phyloP scores from a whole-genome alignment of 805 yeast species.

The Candida anglica region DNA sequence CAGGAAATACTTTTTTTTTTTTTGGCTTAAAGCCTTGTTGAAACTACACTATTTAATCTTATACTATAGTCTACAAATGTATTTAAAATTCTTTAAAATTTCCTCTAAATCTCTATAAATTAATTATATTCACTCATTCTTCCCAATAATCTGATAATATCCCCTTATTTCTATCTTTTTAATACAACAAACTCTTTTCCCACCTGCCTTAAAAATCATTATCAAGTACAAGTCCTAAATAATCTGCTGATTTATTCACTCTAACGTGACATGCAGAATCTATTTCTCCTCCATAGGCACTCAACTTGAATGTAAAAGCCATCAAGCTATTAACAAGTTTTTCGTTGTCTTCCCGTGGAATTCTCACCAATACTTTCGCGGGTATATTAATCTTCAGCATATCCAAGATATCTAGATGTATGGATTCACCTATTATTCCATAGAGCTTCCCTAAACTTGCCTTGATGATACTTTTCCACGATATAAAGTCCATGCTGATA shows the following conservation, averaged over 20 bases:
- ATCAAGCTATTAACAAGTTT: constrained; percentile 27
- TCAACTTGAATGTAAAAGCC: constrained; percentile 26
- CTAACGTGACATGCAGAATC: constrained; percentile 14
- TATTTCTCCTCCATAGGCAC: constrained; percentile 11
- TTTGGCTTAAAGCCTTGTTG: no score
- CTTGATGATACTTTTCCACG: constrained; percentile 27
- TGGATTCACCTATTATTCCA: constrained; percentile 32
- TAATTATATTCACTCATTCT: no score
- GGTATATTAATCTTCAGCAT: constrained; percentile 10
- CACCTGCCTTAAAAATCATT: no score
- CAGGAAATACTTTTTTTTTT: no score
- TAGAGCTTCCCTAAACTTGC: constrained; percentile 22
- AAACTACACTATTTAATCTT: no score
- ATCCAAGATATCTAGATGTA: constrained; percentile 24
- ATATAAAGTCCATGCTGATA: constrained; percentile 20
- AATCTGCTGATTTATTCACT: constrained; percentile 13
- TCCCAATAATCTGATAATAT: no score
- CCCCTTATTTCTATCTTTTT: no score
- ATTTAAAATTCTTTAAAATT: no score
- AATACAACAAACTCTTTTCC: no score
- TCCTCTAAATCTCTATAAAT: no score
- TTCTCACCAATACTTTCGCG: constrained; percentile 17
- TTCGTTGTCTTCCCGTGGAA: constrained; percentile 24
- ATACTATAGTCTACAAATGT: no score
- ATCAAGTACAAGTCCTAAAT: constrained; percentile 16